Conservation (phyloP, 2,329 filamentous ascomycete species). For the Ramularia endophylla region DNA sequence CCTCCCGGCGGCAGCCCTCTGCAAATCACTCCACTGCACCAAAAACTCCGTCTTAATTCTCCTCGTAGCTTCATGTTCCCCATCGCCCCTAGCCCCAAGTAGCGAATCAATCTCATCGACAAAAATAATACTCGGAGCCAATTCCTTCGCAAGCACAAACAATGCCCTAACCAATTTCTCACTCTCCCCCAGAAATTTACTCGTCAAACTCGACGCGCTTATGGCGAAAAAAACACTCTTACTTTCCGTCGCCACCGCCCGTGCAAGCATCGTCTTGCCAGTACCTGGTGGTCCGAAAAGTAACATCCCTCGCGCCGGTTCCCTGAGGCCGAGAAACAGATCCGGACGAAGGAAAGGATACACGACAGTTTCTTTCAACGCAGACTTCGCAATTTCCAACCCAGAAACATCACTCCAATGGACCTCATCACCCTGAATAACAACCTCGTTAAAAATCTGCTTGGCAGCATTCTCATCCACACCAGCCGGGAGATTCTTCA, state of each 20-base stretch:
- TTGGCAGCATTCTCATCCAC: constrained; percentile 78
- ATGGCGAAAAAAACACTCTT: constrained; percentile 96
- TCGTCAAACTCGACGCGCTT: constrained; percentile 86
- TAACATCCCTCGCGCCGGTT: constrained; percentile 91
- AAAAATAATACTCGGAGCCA: constrained; percentile 95
- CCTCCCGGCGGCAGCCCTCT: constrained; percentile 81
- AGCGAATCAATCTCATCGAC: constrained; percentile 97
- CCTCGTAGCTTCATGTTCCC: constrained; percentile 86
- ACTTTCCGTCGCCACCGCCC: constrained; percentile 90
- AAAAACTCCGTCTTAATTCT: constrained; percentile 97
- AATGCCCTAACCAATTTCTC: constrained; percentile 93
- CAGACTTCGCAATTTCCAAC: constrained; percentile 81
- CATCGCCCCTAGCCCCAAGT: constrained; percentile 74
- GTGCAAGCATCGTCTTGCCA: constrained; percentile 95
- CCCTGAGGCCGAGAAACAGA: constrained; percentile 88
- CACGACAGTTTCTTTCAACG: constrained; percentile 90
- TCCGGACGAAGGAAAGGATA: constrained; percentile 95
- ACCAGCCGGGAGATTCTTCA: constrained; percentile 74
- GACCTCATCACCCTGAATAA: constrained; percentile 89
- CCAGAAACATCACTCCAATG: constrained; percentile 93
- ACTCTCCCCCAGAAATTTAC: constrained; percentile 92
- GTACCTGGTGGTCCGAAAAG: constrained; percentile 97
- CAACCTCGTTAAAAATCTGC: constrained; percentile 93
- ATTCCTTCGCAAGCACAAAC: constrained; percentile 78
- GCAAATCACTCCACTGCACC: constrained; percentile 94